These are phyloP conservation scores for Xylariaceae sp. DNA, from an alignment of 2,329 filamentous ascomycete species.

Conservation along the genomic window DNA sequence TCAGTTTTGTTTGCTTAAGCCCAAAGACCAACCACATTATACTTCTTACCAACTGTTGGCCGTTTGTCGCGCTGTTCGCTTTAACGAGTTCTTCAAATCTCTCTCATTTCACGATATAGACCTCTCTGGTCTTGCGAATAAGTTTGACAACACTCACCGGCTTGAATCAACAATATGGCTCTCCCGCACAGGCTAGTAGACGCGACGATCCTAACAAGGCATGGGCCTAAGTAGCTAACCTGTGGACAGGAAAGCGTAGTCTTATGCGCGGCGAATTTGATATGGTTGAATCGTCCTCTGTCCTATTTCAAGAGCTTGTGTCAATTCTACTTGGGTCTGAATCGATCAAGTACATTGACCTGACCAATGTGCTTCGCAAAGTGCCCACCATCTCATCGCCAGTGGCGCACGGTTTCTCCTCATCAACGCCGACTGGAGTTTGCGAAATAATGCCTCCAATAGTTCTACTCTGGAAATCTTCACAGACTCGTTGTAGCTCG, in stretches of 20 bases:
- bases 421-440: constrained; percentile 19
- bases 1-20: constrained; percentile 58
- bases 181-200: constrained; percentile 57
- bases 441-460: constrained; percentile 56
- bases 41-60: constrained; percentile 60
- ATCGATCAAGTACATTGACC: constrained; percentile 59
- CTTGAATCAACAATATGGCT: constrained; percentile 57
- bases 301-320: constrained; percentile 63
- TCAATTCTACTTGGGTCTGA: constrained; percentile 61
- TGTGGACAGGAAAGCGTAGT: constrained; percentile 43
- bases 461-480: constrained; percentile 54
- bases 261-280: constrained; percentile 56
- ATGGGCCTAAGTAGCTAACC: constrained; percentile 30
- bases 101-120: constrained; percentile 62
- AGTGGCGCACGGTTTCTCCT: constrained; percentile 6
- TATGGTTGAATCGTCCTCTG: constrained; percentile 53
- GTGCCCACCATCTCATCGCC: constrained; percentile 31
- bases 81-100: constrained; percentile 65
- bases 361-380: constrained; percentile 50
- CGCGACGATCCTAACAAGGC: no score
- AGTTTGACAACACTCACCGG: constrained; percentile 51
- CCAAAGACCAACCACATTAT: constrained; percentile 48
- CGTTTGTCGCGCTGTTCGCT: constrained; percentile 60
- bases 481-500: constrained; percentile 56
- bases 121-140: constrained; percentile 49